Evolutionary conservation across 2,329 filamentous ascomycete genomes (phyloP), one percentile per base, ranked within the genome.

Genomic region (Periconia macrospinosa): DNA sequence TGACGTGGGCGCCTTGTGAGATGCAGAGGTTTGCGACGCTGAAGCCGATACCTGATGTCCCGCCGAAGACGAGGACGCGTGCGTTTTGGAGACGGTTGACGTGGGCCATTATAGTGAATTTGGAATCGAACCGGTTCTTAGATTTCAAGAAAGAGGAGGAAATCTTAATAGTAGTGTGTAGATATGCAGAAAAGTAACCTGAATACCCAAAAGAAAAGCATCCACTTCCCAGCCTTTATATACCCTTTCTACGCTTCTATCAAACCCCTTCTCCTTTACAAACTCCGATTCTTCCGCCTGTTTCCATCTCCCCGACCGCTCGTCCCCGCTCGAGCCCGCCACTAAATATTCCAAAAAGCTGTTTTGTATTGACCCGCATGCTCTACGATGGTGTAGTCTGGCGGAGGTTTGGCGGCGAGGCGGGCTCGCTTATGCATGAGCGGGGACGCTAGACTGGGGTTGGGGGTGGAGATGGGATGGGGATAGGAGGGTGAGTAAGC

Each of bases 41-140:
- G 58, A 80, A 84, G 30, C 86, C 87, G 40, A 90, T 87, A 45
- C 86, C 86, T 41, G 83, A 81, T 0, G 84, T 83, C 37, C 85
- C 87, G 40, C 86, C 87, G 50, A 89, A 78, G 66, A 89, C 71
- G 37, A 90, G 79, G 62, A 87, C 73, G 57, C 75, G 77, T 30
- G 73, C 63, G 57, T 73, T 72, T 44, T 72, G 62, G 45, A 84
- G 78, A 64, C 81, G 82, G 62, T 83, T 81, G 30, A 48, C 54
- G 53, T 71, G 70, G 17, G 70, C 68, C 68, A 71, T 71, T 54
- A 7, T 45, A 20, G 30, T 27, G 37, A n/a, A 14, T 18, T 27
- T 43, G 11, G 27, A 40, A 37, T 27, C 11, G 11, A 37, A 6
- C 5, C 11, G 11, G 11, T 37, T 3, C 11, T 5, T 37, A 3